Conservation (phyloP, 306 rosid species). For the Corylus heterophylla region DNA sequence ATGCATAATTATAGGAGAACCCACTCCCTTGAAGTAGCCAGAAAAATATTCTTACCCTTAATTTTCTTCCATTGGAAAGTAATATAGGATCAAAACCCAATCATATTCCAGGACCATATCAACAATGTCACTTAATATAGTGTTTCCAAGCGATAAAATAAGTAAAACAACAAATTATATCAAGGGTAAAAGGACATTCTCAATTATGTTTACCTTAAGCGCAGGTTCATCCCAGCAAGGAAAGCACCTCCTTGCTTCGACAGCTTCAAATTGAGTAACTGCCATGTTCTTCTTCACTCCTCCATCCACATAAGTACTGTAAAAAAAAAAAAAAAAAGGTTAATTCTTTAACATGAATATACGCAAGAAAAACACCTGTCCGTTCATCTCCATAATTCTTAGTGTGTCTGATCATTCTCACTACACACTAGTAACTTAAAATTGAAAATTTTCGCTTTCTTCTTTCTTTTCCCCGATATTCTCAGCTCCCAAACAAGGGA, state of each 20-base stretch:
- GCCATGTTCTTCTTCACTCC: slow-evolving; percentile 64
- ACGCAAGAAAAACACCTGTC: neutral
- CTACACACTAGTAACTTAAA: neutral
- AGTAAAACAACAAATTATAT: neutral
- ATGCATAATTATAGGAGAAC: too few relatives aligned
- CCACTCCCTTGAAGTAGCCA: too few relatives aligned
- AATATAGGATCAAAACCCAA: too few relatives aligned
- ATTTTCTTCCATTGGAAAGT: too few relatives aligned
- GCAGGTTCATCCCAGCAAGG: slow-evolving; percentile 85
- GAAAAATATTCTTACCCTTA: too few relatives aligned
- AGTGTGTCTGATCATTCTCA: neutral
- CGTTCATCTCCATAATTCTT: neutral
- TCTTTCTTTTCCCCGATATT: neutral
- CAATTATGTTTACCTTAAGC: slow-evolving; percentile 41
- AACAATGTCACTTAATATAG: neutral
- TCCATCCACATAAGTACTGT: slow-evolving; percentile 51
- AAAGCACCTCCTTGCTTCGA: slow-evolving; percentile 66
- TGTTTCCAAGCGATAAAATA: neutral
- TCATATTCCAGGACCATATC: too few relatives aligned
- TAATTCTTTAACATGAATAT: slow-evolving; percentile 1
- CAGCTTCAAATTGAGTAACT: slow-evolving; percentile 64
- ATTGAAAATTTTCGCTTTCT: neutral
- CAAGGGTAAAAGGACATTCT: neutral
- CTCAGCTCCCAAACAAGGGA: neutral
- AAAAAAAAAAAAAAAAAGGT: neutral